Evolutionary conservation across 2,329 filamentous ascomycete species (phyloP), one percentile per base, ranked within the genome.

Genomic region (Exophiala dermatitidis): DNA sequence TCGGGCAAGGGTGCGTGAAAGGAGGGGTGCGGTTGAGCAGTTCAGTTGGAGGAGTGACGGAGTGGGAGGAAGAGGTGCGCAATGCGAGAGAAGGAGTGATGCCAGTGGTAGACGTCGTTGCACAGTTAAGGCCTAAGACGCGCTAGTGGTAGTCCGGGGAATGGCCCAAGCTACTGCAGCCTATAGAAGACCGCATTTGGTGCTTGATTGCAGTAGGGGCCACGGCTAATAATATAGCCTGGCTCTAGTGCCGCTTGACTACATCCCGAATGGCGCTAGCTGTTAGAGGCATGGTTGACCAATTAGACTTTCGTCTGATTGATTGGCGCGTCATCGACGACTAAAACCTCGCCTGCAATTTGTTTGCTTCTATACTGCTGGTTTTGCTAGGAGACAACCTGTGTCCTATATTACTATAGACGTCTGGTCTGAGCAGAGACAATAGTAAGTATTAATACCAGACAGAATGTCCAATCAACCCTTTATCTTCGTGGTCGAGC

Each of bases 401-500:
- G 19, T 38, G 33, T 34, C 10, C 10, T 34, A 9, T 34, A 34
- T 34, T n/a, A n/a, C n/a, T n/a, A n/a, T n/a, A n/a, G n/a, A n/a
- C n/a, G n/a, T n/a, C n/a, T n/a, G n/a, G 12, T 45, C 9, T 33
- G 45, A 26, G 5, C 26, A 9, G 12, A 33, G 9, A 32, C 45
- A 33, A 28, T 37, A 28, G n/a, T n/a, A 37, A 4, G 29, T 29
- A 19, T 5, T 6, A 2, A 28, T 31, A 41, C 60, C 12, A 41
- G 30, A 67, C 40, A 61, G 59, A 12, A 68, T 69, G 58, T 7
- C 51, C 6, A 26, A 47, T 6, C 30, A 19, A n/a, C 46, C 38
- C 60, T 87, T 90, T 71, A 90, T 83, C 41, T 96, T 93, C 72
- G 87, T 97, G 65, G 90, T 97, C 64, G 91, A 97, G 76, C 91